phyloP scores from a whole-genome alignment of 2,329 filamentous ascomycete species.

The Alternaria dauci region DNA sequence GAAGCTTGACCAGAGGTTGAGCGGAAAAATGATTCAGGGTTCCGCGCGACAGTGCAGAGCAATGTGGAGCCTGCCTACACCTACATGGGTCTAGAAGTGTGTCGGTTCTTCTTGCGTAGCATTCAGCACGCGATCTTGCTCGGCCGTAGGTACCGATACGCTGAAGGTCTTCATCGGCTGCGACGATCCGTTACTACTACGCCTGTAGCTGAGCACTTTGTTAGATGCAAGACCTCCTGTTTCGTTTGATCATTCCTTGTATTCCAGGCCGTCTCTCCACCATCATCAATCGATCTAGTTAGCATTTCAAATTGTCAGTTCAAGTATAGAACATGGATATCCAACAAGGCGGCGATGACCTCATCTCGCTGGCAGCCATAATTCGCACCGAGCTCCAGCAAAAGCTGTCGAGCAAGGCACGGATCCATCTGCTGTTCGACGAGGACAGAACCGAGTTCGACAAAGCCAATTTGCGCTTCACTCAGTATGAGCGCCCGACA shows the following conservation, averaged over 20 bases:
- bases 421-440: conserved; percentile 4
- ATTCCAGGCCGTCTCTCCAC: not conserved
- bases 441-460: conserved; percentile 4
- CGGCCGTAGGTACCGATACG: not conserved
- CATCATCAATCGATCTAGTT: not conserved
- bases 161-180: not conserved
- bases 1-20: not conserved
- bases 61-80: not conserved
- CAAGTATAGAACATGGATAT: not conserved
- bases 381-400: conserved; percentile 13
- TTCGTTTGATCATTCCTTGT: not conserved
- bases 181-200: not conserved
- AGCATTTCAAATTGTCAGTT: not conserved
- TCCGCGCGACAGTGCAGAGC: not conserved
- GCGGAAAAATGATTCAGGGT: not conserved
- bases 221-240: not conserved
- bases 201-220: not conserved
- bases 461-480: conserved; percentile 12
- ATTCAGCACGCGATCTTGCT: not conserved
- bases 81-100: not conserved
- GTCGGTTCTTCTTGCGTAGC: not conserved
- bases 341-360: not conserved
- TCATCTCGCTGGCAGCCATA: not conserved
- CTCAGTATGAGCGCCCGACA: conserved; percentile 12
- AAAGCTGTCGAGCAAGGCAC: conserved; percentile 5